Conservation (phyloP, 176 grass and related monocot species). For the Phyllostachys edulis region DNA sequence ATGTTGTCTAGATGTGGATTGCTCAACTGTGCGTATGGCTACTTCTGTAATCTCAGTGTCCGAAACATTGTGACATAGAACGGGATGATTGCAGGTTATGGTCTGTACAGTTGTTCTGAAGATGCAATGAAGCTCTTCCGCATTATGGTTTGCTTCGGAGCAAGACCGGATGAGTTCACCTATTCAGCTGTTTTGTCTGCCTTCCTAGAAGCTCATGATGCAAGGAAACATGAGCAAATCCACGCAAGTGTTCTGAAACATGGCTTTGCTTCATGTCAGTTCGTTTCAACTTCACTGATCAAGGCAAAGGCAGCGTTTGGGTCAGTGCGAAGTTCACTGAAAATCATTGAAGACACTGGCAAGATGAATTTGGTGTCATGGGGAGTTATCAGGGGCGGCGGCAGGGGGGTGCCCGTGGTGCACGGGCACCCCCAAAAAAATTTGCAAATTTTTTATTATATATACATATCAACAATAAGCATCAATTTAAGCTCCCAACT, state of each 20-base stretch:
- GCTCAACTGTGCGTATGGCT: constrained; percentile 35
- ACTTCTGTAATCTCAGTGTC: constrained; percentile 30
- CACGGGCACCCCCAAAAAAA: no score
- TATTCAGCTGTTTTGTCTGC: constrained; percentile 44
- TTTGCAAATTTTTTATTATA: no score
- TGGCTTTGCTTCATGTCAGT: constrained; percentile 44
- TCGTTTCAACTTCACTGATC: constrained; percentile 50
- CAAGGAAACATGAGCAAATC: constrained; percentile 38
- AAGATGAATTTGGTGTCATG: constrained; percentile 51
- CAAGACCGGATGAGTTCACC: constrained; percentile 49
- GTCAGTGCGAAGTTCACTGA: constrained; percentile 31
- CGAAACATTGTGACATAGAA: constrained; percentile 54
- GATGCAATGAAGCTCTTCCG: constrained; percentile 48
- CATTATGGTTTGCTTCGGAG: constrained; percentile 20
- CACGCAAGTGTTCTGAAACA: constrained; percentile 49
- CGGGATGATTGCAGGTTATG: constrained; percentile 58
- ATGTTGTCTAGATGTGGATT: constrained; percentile 51
- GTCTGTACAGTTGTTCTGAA: constrained; percentile 26
- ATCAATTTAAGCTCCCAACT: no score
- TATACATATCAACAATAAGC: no score
- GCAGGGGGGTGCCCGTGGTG: no score
- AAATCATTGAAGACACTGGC: constrained; percentile 29
- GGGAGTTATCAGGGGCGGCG: constrained; percentile 42
- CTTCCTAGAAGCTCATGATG: constrained; percentile 30
- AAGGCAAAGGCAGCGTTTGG: constrained; percentile 39